Evolutionary conservation across 1,284 basidiomycete genomes (phyloP), one percentile per base, ranked within the genome.

Genomic region (Xanthoconium separans): DNA sequence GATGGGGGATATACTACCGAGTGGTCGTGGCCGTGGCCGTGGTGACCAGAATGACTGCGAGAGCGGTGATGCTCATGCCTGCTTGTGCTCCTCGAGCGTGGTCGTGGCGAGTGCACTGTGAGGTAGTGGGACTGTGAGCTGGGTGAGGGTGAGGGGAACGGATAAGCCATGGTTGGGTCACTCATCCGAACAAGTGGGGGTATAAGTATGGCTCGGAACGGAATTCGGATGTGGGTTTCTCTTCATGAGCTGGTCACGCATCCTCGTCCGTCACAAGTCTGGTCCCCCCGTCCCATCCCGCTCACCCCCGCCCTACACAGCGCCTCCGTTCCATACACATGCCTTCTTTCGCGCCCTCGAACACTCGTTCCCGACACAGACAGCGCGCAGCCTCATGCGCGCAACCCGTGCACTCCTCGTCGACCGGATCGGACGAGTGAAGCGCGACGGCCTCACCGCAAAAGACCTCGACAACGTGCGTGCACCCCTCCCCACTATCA

Each of bases 401-500:
- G 90, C 91, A 4, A 93, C 92, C 12, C 79, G 91, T 47, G 86
- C 85, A 0, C 73, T 97, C 61, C 80, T 98, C 34, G 82, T 91
- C 4, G 83, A 88, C 61, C 81, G 93, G 31, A 78, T 91, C 48
- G 85, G 85, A n/a, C 75, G 81, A 60, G 90, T 96, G 7, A 78
- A 81, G 53, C 75, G 84, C 50, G 86, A 89, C 52, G 87, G 91
- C 39, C 75, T 98, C 65, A 87, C 85, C 37, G 78, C 81, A 43
- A 91, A 95, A 70, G 95, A 98, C 68, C 71, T 95, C 50, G 95
- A 96, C 70, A 96, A 95, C 71, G 93, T 95, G 70, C 58, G 89
- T 81, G 13, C 6, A 11, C 20, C 3, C 36, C 0, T 16, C 48
- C 36, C 41, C n/a, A 7, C 37, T 37, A 1, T 18, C 9, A 15